Evolutionary conservation across 2,329 filamentous ascomycete species (phyloP), one percentile per base, ranked within the genome.

Genomic region (Phaeophleospora eucalypticola): DNA sequence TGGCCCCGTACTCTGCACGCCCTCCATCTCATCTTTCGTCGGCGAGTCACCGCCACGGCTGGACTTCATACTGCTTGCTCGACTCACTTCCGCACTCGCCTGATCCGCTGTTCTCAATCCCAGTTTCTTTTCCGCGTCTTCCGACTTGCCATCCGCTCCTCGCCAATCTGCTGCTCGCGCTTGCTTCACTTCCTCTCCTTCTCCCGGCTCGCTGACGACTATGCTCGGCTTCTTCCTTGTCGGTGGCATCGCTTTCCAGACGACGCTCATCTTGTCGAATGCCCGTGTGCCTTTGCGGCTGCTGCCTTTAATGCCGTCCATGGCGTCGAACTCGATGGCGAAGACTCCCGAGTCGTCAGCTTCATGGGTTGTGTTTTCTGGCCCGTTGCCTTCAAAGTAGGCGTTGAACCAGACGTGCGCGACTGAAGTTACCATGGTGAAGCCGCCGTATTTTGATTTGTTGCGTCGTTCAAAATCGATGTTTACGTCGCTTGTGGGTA

Each of bases 331-430:
- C n/a, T 80, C 77, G 19, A 82, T 81, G 51, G 83, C 80, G 62
- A 86, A 87, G 4, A 86, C 75, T 8, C 84, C 91, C 8, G 78
- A 86, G 36, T 83, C 77, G 40, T 86, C 77, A 0, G 87, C 75
- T 14, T 74, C 70, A 29, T 29, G 6, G 18, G 86, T 87, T 20
- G 72, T 67, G 35, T 82, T 75, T 61, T 89, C 86, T 0, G 85
- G 83, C 0, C 86, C 86, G 16, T 80, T 73, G 36, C 90, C 89
- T 69, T 97, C 93, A 60, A 97, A 97, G 68, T 83, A 97, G 1
- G 83, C 76, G 62, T 98, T 98, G 74, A 96, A 95, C 93, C 93
- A 98, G 14, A 95, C 87, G 61, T 97, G 91, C 0, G 90, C 90
- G 8, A 97, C 84, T 0, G 90, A 84, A 0, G 91, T 95, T 3